Evolutionary conservation across 371 early-diverging fungal genomes (phyloP), one percentile per base, ranked within the genome.

Genomic region (Mucor lusitanicus): DNA sequence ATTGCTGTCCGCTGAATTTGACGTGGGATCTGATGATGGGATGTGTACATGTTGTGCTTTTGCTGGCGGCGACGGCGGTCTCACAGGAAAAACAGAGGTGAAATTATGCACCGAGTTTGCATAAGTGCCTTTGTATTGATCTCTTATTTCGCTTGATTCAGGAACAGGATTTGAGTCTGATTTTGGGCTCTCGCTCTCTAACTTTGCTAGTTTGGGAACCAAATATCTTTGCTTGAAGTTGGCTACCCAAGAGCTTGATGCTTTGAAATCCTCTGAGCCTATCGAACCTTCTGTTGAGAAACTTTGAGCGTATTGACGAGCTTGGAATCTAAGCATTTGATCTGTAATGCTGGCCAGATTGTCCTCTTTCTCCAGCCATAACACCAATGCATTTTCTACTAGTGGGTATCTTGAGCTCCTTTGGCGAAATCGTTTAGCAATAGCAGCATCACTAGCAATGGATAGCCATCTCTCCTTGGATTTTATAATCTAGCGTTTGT

Each of bases 391-490:
- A 27, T 70, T 66, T 44, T 70, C 70, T 12, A 70, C 66, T 13
- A 61, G 35, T 0, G 70, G 70, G 53, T 66, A 70, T 61, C 70
- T 55, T 2, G 70, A 70, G 33, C 35, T 66, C n/a, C 70, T 46
- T 27, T 70, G 70, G 6, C 70, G 61, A 30, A 65, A 65, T 13
- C 70, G 57, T 25, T 70, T 70, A 1, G 70, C 65, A n/a, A 59
- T 61, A 19, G 59, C 62, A 30, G 61, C 54, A 63, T 70, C 56
- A 11, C 57, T 61, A 42, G 62, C 70, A 50, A 70, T 70, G 3
- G 63, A 25, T 6, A 70, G 28, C 70, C 70, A 70, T 9, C 70
- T 56, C n/a, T 70, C 65, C 40, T 65, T 70, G n/a, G 65, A 65
- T 33, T 70, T 70, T 25, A 70, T 70, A 27, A 70, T 70, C 70